Evolutionary conservation across 768 basidiomycete genomes (phyloP), one percentile per base, ranked within the genome.

Genomic region (Podaxis mareebaensis): DNA sequence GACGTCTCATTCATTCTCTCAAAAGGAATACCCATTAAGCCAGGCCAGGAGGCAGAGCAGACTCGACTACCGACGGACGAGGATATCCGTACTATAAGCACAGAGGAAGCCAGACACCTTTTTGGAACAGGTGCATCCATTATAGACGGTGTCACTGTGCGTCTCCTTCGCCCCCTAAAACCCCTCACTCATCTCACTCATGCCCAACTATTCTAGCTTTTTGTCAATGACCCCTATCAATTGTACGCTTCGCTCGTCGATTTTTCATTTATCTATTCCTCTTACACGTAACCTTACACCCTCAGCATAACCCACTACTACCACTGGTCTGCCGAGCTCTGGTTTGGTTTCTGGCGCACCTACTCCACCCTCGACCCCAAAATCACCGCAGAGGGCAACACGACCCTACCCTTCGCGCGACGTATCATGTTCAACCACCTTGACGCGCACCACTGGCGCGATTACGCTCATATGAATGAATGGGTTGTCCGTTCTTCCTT

Each of bases 391-490:
- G 76, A 81, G 51, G 94, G 93, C 7, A 83, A 83, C 53, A 92
- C 93, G 0, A 74, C 79, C 4, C 87, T 97, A 38, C 91, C 92
- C 1, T 80, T 90, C 1, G 84, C 89, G 0, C 85, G 89, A 0
- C 89, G 91, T 12, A 77, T 95, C 67, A 74, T 93, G 67, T 95
- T 97, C 76, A 80, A 86, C 51, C 89, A 89, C 64, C 74, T 90
- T 12, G 87, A 90, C 66, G 85, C 86, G 11, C 83, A 80, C 56
- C 88, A 92, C 68, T 97, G 95, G 95, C 86, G 93, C 20, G 95
- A 97, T 75, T 95, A 95, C 66, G 87, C 95, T 5, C 77, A 81
- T 39, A 95, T 97, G 94, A 96, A 96, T 74, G 86, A 95, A 77
- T 93, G 85, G 82, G 85, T 95, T 53, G 78, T 93, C 26, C 88